Base-by-base conservation (phyloP, 805 yeast genomes). In the Groenewaldozyma tartarivorans region DNA sequence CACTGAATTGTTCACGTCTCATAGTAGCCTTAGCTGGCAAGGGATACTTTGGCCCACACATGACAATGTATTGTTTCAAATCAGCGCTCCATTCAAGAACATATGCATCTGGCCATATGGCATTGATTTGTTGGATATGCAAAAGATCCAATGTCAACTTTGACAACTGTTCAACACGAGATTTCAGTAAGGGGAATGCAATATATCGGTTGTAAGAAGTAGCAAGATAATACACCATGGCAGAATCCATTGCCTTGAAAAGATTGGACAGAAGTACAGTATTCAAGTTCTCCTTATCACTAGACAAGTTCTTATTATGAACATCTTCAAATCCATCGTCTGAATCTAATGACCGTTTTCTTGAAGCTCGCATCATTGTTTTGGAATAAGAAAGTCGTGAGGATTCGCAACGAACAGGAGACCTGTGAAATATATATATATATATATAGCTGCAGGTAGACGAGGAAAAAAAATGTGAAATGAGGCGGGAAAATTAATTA, bases 31-130 rank as follows among this genome's bases (percentile, higher is more conserved):
- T 20, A 4, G 27, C 15, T 11, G 45, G 44, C 37, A 46, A 35
- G 5, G 38, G 41, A 16, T 9, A 24, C 29, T 24, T 38, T 35
- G 9, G 40, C 21, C 9, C 40, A 21, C 2, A 46, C 31, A 16
- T 18, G 16, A 20, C 35, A 19, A n/a, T 22, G 26, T 15, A 21
- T 16, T 13, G 27, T 17, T 6, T 26, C 33, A 4, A 20, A 17
- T 5, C 27, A 30, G 6, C 17, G 7, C 17, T 44, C 50, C 9
- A 51, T 27, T 2, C 33, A 26, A 11, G 51, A 2, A 33, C 31
- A 42, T 58, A 57, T 5, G 55, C 43, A 15, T 39, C 43, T 2
- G 57, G 56, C 47, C 49, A 49, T 9, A 57, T 43, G 1, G 36
- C 33, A 2, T 43, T 41, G 17, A 58, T 48, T 27, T 41, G 48